Conservation (phyloP, 352 stramenopile genomes). For the Globisporangium mamillatum region DNA sequence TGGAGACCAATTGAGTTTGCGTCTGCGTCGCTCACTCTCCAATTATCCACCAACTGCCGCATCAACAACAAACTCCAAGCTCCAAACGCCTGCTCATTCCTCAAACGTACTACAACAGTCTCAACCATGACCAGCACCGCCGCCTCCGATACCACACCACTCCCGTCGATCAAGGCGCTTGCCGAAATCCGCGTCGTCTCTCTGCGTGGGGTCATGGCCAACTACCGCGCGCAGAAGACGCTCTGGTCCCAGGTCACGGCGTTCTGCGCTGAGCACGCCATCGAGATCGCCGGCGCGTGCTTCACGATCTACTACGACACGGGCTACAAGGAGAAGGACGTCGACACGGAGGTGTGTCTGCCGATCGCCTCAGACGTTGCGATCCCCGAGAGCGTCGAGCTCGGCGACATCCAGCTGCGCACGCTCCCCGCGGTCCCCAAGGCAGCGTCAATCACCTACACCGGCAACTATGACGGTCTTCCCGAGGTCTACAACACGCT, state of each 20-base stretch:
- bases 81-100: not conserved
- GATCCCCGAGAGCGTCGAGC: conserved; percentile 13
- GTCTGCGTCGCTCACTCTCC: not conserved
- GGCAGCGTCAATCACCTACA: conserved; percentile 35
- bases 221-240: conserved; percentile 42
- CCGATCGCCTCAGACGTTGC: conserved; percentile 26
- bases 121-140: not conserved
- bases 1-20: not conserved
- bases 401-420: conserved; percentile 23
- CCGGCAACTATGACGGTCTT: conserved; percentile 29
- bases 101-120: not conserved
- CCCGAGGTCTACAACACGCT: conserved; percentile 28
- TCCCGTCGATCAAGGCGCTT: conserved; percentile 27
- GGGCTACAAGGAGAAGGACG: conserved; percentile 34
- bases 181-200: conserved; percentile 30
- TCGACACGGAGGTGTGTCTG: conserved; percentile 53
- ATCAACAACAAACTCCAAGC: not conserved
- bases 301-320: conserved; percentile 45
- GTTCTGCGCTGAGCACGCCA: conserved; percentile 24
- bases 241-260: conserved; percentile 35
- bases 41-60: not conserved
- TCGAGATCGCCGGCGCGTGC: conserved; percentile 22
- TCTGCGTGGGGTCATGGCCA: conserved; percentile 34
- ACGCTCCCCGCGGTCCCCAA: conserved; percentile 20
- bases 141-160: not conserved